Evolutionary conservation across 371 early-diverging fungal genomes (phyloP).

Genomic region (Zopfochytrium polystomum): DNA sequence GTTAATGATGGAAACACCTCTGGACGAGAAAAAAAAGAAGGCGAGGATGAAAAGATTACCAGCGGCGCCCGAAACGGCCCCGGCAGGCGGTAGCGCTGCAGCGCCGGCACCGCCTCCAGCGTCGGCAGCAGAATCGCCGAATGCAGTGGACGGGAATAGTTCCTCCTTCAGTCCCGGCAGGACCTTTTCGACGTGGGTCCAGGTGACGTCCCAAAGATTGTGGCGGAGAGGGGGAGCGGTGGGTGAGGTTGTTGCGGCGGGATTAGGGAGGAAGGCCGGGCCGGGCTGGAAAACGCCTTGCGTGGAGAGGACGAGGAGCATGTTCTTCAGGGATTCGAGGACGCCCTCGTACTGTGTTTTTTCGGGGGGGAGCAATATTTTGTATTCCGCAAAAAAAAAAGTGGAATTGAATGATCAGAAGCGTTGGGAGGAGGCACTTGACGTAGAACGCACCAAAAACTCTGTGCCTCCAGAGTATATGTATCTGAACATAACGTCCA

Average conservation of each 20-base stretch:
- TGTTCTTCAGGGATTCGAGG: slow-evolving; percentile 68
- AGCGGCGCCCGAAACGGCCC: too few relatives aligned
- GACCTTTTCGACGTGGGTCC: slow-evolving; percentile 54
- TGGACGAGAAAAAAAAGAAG: too few relatives aligned
- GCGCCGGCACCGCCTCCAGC: too few relatives aligned
- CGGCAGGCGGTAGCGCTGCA: too few relatives aligned
- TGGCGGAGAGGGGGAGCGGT: slow-evolving; percentile 19
- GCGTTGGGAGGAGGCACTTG: too few relatives aligned
- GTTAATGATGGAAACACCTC: too few relatives aligned
- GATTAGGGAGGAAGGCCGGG: too few relatives aligned
- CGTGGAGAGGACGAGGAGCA: slow-evolving; percentile 67
- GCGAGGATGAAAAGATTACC: too few relatives aligned
- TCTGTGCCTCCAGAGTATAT: slow-evolving; percentile 36
- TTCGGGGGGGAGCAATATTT: background rate
- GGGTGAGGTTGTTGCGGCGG: slow-evolving; percentile 14
- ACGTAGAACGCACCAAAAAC: slow-evolving; percentile 44
- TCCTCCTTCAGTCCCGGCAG: slow-evolving; percentile 60
- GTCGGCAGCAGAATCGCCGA: too few relatives aligned
- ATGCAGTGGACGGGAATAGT: slow-evolving; percentile 48
- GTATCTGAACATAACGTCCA: slow-evolving; percentile 32
- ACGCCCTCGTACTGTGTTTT: slow-evolving; percentile 56
- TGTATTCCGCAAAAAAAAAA: background rate
- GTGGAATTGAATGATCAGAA: too few relatives aligned
- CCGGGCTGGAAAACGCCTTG: slow-evolving; percentile 45
- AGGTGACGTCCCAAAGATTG: slow-evolving; percentile 60